phyloP scores from a whole-genome alignment of 2,329 filamentous ascomycete species.

The Thermothelomyces thermophilus region DNA sequence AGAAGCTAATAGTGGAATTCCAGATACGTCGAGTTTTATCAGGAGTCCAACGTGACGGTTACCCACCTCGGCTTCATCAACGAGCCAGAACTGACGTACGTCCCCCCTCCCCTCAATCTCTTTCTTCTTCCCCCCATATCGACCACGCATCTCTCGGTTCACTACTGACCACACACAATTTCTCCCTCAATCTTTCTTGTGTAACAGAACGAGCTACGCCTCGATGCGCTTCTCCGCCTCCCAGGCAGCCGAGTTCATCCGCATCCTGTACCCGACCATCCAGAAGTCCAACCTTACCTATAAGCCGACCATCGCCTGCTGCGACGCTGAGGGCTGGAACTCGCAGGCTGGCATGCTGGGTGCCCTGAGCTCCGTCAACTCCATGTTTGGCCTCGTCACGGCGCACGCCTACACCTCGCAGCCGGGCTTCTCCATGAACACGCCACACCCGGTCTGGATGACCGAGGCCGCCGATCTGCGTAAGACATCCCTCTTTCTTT shows the following conservation, averaged over 20 bases:
- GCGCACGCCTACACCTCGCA: constrained; percentile 36
- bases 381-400: constrained; percentile 36
- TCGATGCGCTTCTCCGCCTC: constrained; percentile 33
- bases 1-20: too few species aligned
- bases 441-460: constrained; percentile 37
- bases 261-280: constrained; percentile 38
- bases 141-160: background rate
- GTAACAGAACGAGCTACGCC: constrained; percentile 25
- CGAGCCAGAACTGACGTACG: constrained; percentile 28
- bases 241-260: constrained; percentile 34
- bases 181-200: too few species aligned
- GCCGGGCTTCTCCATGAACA: constrained; percentile 33
- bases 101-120: background rate
- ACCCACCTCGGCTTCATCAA: constrained; percentile 32
- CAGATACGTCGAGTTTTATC: constrained; percentile 31
- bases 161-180: background rate
- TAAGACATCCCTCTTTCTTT: background rate
- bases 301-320: constrained; percentile 21
- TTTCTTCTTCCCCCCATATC: too few species aligned
- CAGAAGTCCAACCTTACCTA: constrained; percentile 36
- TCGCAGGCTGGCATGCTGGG: constrained; percentile 14
- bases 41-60: constrained; percentile 27
- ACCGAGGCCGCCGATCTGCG: constrained; percentile 38
- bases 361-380: constrained; percentile 34
- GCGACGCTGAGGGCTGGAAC: constrained; percentile 22